A percentile compares a stretch with the other conserved stretches of the same genome.
These are phyloP conservation scores for Cytospora mali DNA, from an alignment of 2,329 filamentous ascomycete genomes.

Conservation along the genomic window DNA sequence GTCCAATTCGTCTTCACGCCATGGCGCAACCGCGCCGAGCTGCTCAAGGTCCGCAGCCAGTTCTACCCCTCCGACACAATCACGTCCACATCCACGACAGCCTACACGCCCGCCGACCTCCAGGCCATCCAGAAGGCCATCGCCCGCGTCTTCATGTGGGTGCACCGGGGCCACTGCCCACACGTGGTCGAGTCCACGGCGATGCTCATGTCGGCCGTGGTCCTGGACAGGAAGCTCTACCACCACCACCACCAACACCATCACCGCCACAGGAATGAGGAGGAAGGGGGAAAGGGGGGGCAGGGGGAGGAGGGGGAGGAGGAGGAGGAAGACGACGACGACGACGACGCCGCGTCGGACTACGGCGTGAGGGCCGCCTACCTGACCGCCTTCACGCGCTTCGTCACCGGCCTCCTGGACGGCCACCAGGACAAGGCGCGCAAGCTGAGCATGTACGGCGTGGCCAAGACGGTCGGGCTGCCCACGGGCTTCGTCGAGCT, in stretches of 20 bases:
- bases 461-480: constrained; percentile 68
- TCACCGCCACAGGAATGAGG: too few species aligned
- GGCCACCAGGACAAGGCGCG: constrained; percentile 68
- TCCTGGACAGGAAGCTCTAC: constrained; percentile 58
- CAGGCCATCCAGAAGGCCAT: constrained; percentile 47
- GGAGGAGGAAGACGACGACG: constrained; percentile 12
- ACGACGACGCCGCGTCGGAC: constrained; percentile 33
- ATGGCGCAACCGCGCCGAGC: constrained; percentile 68
- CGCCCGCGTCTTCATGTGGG: constrained; percentile 66
- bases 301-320: background rate
- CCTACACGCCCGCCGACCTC: constrained; percentile 16
- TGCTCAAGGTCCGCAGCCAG: constrained; percentile 65
- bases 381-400: constrained; percentile 74
- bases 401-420: constrained; percentile 80
- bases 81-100: constrained; percentile 12
- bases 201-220: constrained; percentile 68
- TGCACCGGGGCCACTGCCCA: constrained; percentile 73
- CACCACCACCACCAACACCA: background rate
- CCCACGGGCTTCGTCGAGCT: constrained; percentile 84
- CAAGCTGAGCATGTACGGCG: constrained; percentile 73
- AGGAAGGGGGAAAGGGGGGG: constrained; percentile 30
- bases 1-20: constrained; percentile 74
- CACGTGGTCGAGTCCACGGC: constrained; percentile 80
- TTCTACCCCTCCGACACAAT: constrained; percentile 55
- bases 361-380: constrained; percentile 72